These are phyloP conservation scores for Gossypium ekmanianum DNA, from an alignment of 345 rosid genomes.

Conservation along the genomic window DNA sequence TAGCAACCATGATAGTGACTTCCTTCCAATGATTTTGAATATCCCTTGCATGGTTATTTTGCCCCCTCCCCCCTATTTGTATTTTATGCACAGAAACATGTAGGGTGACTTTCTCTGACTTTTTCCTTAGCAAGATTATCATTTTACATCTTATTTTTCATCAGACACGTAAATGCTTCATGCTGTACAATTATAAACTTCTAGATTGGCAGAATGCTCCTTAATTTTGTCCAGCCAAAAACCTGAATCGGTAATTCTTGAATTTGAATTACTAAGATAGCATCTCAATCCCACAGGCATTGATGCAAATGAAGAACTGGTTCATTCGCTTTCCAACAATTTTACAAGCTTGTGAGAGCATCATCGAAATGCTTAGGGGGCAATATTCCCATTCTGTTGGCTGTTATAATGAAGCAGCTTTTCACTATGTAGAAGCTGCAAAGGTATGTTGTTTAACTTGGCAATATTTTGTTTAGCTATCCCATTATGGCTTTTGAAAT, in stretches of 20 bases:
- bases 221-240: not conserved
- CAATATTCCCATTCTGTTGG: slow-evolving; percentile 97
- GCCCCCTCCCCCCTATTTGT: not conserved
- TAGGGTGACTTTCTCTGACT: not conserved
- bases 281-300: slow-evolving; percentile 52
- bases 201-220: not conserved
- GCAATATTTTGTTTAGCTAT: slow-evolving; percentile 1
- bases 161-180: not conserved
- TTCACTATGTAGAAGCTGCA: slow-evolving; percentile 86
- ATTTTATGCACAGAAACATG: not conserved
- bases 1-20: not conserved
- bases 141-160: not conserved
- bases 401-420: slow-evolving; percentile 89
- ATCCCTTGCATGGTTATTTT: slow-evolving; percentile 1
- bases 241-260: not conserved
- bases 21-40: not conserved
- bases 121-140: not conserved
- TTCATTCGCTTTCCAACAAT: slow-evolving; percentile 87
- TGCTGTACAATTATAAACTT: not conserved
- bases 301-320: slow-evolving; percentile 85
- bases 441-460: slow-evolving; percentile 45
- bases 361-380: slow-evolving; percentile 96
- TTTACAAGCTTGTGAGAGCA: slow-evolving; percentile 83
- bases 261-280: slow-evolving; percentile 8
- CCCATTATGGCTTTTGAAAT: not conserved